phyloP scores from a whole-genome alignment of 2,329 filamentous ascomycete genomes.

The Aspergillus versicolor region DNA sequence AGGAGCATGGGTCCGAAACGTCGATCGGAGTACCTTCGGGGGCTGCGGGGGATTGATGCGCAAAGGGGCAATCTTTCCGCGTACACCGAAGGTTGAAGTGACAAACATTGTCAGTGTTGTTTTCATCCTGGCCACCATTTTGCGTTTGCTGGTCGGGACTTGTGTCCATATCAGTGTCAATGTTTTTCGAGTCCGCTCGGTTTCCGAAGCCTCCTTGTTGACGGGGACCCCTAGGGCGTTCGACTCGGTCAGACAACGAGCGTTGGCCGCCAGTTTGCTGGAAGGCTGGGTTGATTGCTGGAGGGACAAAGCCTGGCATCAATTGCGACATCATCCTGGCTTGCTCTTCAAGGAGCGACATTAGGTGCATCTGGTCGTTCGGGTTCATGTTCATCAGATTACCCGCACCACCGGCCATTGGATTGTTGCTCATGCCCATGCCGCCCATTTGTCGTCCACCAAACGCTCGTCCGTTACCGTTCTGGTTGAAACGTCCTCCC shows the following conservation, averaged over 20 bases:
- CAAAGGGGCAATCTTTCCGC: constrained; percentile 86
- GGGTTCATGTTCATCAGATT: constrained; percentile 57
- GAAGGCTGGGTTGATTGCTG: constrained; percentile 56
- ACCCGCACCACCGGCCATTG: constrained; percentile 37
- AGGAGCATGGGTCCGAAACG: constrained; percentile 75
- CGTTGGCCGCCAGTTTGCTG: constrained; percentile 49
- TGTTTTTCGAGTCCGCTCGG: constrained; percentile 28
- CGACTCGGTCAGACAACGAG: constrained; percentile 74
- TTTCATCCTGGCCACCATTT: constrained; percentile 50
- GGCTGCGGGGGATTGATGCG: constrained; percentile 89
- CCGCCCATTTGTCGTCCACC: constrained; percentile 48
- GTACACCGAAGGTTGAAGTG: constrained; percentile 87
- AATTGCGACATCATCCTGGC: constrained; percentile 80
- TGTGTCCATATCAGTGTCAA: constrained; percentile 41
- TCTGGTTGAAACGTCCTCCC: constrained; percentile 63
- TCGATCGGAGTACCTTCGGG: constrained; percentile 76
- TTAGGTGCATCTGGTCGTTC: constrained; percentile 71
- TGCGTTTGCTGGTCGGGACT: constrained; percentile 32
- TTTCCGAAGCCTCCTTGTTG: constrained; percentile 57
- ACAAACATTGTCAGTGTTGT: constrained; percentile 69
- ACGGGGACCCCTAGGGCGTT: constrained; percentile 48
- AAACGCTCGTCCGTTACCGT: constrained; percentile 43
- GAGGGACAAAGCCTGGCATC: constrained; percentile 55
- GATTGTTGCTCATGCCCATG: constrained; percentile 40
- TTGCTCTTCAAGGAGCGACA: constrained; percentile 80